Conservation (phyloP, 768 basidiomycete species). For the Boletus rubropictus region DNA sequence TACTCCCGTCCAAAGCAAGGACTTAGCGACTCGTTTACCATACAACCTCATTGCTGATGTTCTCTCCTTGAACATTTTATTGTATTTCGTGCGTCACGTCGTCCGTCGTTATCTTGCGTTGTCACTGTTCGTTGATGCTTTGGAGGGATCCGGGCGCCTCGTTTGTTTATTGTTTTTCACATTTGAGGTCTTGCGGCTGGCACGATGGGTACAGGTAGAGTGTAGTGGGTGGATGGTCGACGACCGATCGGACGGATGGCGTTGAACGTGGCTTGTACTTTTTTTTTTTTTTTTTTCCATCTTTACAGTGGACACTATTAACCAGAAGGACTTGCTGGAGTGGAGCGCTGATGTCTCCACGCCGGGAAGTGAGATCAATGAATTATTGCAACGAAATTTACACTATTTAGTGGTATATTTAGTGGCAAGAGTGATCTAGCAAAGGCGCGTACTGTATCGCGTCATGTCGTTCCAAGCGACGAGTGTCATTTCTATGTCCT, state of each 20-base stretch:
- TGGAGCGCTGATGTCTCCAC: not conserved
- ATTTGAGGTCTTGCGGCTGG: not conserved
- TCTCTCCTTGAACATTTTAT: constrained; percentile 15
- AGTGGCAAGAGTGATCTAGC: too few species aligned
- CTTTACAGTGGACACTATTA: constrained; percentile 16
- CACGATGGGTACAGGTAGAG: not conserved
- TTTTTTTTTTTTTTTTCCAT: not conserved
- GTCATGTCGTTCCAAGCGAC: too few species aligned
- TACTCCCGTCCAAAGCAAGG: constrained; percentile 17
- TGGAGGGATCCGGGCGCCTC: constrained; percentile 2
- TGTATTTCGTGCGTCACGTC: constrained; percentile 12
- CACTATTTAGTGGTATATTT: too few species aligned
- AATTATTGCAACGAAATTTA: too few species aligned
- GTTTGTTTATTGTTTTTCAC: constrained; percentile 3
- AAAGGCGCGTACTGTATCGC: too few species aligned
- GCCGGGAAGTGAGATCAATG: too few species aligned
- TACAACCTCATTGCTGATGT: constrained; percentile 30
- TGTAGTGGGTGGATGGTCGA: not conserved
- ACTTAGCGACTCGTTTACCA: constrained; percentile 27
- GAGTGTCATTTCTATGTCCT: too few species aligned
- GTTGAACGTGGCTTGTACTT: constrained; percentile 19
- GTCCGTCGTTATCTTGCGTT: constrained; percentile 3
- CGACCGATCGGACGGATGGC: constrained; percentile 11
- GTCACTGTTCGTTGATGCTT: constrained; percentile 2
- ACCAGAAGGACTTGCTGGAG: too few species aligned